These are phyloP conservation scores for Aspergillus thermomutatus DNA, from an alignment of 2,329 filamentous ascomycete genomes.

Conservation along the genomic window DNA sequence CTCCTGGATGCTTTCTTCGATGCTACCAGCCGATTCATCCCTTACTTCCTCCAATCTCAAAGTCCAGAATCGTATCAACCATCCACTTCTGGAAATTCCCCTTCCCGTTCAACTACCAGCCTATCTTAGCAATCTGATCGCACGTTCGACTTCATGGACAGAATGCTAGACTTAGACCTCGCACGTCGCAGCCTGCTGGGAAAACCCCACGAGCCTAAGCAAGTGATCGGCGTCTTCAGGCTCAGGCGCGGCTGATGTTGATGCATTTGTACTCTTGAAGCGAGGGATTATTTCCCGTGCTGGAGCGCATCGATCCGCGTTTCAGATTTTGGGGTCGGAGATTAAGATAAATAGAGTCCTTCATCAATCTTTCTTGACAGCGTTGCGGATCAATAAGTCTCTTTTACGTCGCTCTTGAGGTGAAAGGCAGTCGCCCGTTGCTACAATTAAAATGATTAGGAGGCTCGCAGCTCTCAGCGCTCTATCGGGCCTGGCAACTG, in stretches of 20 bases:
- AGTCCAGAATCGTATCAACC: not conserved
- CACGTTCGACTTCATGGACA: not conserved
- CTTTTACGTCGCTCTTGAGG: not conserved
- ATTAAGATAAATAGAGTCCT: not conserved
- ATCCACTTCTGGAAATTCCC: not conserved
- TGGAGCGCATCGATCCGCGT: not conserved
- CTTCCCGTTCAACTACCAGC: not conserved
- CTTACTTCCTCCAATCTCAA: not conserved
- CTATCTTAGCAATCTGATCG: not conserved
- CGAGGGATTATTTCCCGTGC: not conserved
- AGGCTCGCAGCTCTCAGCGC: not conserved
- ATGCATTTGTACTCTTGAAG: not conserved
- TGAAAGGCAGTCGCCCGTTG: too few relatives aligned
- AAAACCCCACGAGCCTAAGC: not conserved
- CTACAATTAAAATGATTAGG: not conserved
- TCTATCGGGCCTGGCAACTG: slow-evolving; percentile 5
- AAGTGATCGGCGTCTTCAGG: not conserved
- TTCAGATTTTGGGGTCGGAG: not conserved
- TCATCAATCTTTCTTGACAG: not conserved
- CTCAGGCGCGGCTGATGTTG: not conserved
- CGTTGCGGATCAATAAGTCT: not conserved
- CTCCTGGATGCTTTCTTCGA: not conserved
- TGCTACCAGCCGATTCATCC: not conserved
- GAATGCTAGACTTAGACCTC: not conserved
- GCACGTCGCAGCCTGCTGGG: not conserved